phyloP scores from a whole-genome alignment of 257 asterid species.

The Gentiana macrophylla region DNA sequence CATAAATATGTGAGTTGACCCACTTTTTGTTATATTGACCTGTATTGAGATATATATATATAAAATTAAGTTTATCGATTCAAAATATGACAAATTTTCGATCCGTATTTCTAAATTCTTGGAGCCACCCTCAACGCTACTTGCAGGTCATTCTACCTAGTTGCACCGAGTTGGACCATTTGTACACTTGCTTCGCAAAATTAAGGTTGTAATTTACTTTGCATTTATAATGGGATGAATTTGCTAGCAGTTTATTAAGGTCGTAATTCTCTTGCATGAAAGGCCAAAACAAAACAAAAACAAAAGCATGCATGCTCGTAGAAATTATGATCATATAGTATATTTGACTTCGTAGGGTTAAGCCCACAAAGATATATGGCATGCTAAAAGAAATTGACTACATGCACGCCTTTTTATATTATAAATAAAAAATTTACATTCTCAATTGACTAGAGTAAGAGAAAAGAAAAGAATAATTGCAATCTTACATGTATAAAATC shows the following conservation, averaged over 20 bases:
- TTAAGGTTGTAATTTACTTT: not conserved
- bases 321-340: not conserved
- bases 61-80: too few species aligned
- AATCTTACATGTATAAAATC: constrained; percentile 8
- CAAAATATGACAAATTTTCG: too few species aligned
- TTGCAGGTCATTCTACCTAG: not conserved
- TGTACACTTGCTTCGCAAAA: constrained; percentile 7
- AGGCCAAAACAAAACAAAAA: not conserved
- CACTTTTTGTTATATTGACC: too few species aligned
- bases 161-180: constrained; percentile 14
- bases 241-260: not conserved
- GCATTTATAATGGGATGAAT: too few species aligned
- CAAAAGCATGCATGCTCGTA: constrained; percentile 22
- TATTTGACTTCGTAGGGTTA: constrained; percentile 21
- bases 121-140: not conserved
- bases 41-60: too few species aligned
- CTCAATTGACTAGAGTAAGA: not conserved
- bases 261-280: not conserved
- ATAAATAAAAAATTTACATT: not conserved
- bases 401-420: not conserved
- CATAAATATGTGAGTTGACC: too few species aligned
- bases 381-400: constrained; percentile 9
- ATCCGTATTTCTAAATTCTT: too few species aligned
- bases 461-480: constrained; percentile 9
- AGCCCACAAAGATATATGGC: constrained; percentile 19